These are phyloP conservation scores for Dendrocalamus sinicus DNA, from an alignment of 176 grass and related monocot genomes.

Conservation along the genomic window DNA sequence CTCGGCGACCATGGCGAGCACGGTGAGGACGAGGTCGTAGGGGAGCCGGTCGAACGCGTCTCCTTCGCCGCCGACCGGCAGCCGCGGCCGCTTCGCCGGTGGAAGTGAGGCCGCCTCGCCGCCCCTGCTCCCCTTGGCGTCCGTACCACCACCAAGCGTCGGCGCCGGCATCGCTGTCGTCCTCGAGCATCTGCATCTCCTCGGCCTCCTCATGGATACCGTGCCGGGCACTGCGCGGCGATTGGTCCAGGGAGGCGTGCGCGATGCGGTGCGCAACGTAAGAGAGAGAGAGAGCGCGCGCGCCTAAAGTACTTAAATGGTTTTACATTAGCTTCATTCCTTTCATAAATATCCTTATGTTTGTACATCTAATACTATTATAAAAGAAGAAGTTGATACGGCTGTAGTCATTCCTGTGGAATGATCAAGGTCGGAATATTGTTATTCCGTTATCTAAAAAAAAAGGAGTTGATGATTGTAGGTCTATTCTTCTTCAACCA, in stretches of 20 bases:
- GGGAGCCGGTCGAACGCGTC: slow-evolving; percentile 68
- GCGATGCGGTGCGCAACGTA: no score
- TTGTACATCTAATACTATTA: no score
- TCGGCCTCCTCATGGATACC: slow-evolving; percentile 18
- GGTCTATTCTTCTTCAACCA: no score
- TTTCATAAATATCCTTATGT: no score
- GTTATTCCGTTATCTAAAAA: no score
- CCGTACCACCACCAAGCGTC: not conserved
- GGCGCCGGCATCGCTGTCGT: not conserved
- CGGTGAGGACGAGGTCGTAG: slow-evolving; percentile 64
- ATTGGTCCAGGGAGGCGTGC: not conserved
- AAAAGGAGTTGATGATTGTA: no score
- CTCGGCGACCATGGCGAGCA: slow-evolving; percentile 49
- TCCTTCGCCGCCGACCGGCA: not conserved
- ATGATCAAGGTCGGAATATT: no score
- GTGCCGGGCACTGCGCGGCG: not conserved
- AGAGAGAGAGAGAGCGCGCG: not conserved
- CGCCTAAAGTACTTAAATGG: no score
- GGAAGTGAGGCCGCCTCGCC: not conserved
- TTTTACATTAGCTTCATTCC: no score
- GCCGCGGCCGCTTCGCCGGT: not conserved
- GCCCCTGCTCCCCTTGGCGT: not conserved
- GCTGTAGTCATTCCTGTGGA: no score
- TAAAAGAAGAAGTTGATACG: no score
- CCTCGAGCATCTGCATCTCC: not conserved